phyloP scores from a whole-genome alignment of 805 yeast species.

The Zygotorulaspora sp. region DNA sequence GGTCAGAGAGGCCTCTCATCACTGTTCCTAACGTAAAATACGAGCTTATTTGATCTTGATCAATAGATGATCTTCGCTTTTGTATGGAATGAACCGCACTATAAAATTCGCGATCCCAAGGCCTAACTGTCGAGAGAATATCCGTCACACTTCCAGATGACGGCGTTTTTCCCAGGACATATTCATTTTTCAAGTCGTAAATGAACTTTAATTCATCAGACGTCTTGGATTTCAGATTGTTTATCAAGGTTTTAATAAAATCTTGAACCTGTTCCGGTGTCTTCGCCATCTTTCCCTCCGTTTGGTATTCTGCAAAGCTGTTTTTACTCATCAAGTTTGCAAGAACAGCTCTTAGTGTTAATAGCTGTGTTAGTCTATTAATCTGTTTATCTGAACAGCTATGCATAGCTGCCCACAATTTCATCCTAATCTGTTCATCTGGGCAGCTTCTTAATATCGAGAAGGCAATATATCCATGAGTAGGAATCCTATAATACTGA shows the following conservation, averaged over 20 bases:
- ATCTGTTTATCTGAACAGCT: slow-evolving; percentile 62
- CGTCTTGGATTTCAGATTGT: slow-evolving; percentile 50
- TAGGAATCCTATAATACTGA: slow-evolving; percentile 47
- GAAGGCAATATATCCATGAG: slow-evolving; percentile 61
- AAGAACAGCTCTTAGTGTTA: slow-evolving; percentile 62
- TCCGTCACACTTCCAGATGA: slow-evolving; percentile 35
- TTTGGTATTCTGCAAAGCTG: slow-evolving; percentile 73
- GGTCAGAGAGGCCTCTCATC: slow-evolving; percentile 70
- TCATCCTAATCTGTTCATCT: slow-evolving; percentile 52
- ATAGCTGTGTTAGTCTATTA: slow-evolving; percentile 49
- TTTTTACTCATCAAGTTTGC: slow-evolving; percentile 68
- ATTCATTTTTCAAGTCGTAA: slow-evolving; percentile 37
- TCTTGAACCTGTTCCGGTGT: slow-evolving; percentile 68
- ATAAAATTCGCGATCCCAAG: slow-evolving; percentile 89
- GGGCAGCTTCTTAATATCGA: slow-evolving; percentile 57
- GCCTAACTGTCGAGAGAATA: slow-evolving; percentile 50
- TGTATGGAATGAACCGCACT: slow-evolving; percentile 34
- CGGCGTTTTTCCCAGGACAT: slow-evolving; percentile 16
- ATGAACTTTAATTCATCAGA: slow-evolving; percentile 52
- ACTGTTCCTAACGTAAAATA: slow-evolving; percentile 84
- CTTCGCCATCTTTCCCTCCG: slow-evolving; percentile 87
- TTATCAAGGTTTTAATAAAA: slow-evolving; percentile 59
- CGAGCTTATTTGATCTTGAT: slow-evolving; percentile 49
- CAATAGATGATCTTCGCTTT: slow-evolving; percentile 32
- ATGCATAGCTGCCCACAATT: slow-evolving; percentile 72